Base-by-base conservation (phyloP, 371 early-diverging fungal species). In the Circinella umbellata region DNA sequence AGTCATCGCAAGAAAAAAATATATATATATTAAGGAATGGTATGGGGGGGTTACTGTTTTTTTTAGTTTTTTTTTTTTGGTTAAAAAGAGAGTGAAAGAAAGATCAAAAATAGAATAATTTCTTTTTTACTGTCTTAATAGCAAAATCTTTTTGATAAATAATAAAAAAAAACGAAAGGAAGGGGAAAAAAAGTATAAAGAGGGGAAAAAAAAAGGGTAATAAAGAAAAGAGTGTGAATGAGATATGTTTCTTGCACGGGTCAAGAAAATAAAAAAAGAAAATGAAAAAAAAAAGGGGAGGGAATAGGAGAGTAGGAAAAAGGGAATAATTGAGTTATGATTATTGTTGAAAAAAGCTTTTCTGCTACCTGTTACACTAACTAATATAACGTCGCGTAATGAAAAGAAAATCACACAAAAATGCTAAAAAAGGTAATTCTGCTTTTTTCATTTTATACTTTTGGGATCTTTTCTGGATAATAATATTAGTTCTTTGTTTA, bases 191-290 rank as follows among this genome's bases (percentile, higher is more conserved):
- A 11, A 42, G 42, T 42, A 11, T 42, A 9, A 42, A 42, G 27
- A 27, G 27, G 42, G 18, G 68, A 54, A 57, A 67, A 61, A 49
- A 17, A 71, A 67, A 42, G 55, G 72, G 61, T 57, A 66, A 49
- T 39, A 66, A 64, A 64, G 57, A 57, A 60, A 54, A 37, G 65
- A 73, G 62, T 65, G 46, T 8, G 36, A 67, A 34, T 46, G 42
- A 20, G 66, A 20, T 38, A 37, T 54, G 46, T 59, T 38, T 27
- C 20, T 47, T 38, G 63, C 51, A 51, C 51, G 14, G 51, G 14
- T 51, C 2, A 51, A n/a, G 15, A 55, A 34, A 38, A 57, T 27
- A 34, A 47, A 59, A 20, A 14, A 34, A 48, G 48, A 48, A 36
- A 61, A 61, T 65, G 46, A 20, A 35, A 47, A 49, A 47, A 49